phyloP scores from a whole-genome alignment of 2,329 filamentous ascomycete genomes.

The Calonectria multiphialidica region DNA sequence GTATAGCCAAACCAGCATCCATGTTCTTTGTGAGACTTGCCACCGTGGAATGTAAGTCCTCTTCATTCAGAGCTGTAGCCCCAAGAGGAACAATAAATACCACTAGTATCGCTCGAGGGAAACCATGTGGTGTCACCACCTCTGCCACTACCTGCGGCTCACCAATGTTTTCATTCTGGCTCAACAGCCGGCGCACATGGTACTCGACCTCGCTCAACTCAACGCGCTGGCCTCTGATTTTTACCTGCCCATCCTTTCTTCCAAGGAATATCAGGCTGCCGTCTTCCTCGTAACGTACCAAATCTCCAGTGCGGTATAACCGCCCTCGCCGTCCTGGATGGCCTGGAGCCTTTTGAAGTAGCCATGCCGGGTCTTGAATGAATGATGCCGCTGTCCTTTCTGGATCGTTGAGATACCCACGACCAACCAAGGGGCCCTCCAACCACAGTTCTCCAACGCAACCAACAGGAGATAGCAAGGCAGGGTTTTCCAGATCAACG shows the following conservation, averaged over 20 bases:
- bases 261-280: conserved; percentile 57
- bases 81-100: neutral
- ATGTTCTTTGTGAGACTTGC: neutral
- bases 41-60: neutral
- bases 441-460: conserved; percentile 40
- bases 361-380: conserved; percentile 42
- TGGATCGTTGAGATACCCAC: conserved; percentile 59
- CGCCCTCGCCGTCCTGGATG: conserved; percentile 24
- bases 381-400: conserved; percentile 47
- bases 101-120: neutral
- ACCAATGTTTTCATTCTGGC: conserved; percentile 1
- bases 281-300: conserved; percentile 54
- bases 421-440: conserved; percentile 59
- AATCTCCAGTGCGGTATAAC: conserved; percentile 60
- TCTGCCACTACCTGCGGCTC: conserved; percentile 3
- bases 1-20: conserved; percentile 7
- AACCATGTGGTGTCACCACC: neutral
- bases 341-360: neutral
- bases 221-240: conserved; percentile 66
- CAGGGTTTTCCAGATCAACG: neutral
- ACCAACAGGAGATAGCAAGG: conserved; percentile 5
- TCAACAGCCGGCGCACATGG: conserved; percentile 16
- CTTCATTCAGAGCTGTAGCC: neutral
- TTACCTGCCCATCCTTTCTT: conserved; percentile 67
- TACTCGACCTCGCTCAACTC: conserved; percentile 52